phyloP scores from a whole-genome alignment of 2,329 filamentous ascomycete genomes.

The Sporothrix curviconia region DNA sequence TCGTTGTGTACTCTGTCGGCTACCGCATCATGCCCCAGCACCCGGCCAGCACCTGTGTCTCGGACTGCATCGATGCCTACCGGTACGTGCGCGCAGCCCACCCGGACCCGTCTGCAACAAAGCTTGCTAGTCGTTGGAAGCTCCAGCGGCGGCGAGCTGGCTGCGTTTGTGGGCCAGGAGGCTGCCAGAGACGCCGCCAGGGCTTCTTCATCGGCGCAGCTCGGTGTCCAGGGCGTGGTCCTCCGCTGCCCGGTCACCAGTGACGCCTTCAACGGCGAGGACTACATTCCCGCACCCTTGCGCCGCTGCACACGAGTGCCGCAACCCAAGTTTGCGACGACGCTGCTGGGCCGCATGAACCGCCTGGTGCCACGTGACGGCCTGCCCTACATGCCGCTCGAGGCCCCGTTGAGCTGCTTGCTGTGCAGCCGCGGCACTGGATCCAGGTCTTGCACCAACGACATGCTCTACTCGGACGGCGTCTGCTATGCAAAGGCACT shows the following conservation, averaged over 20 bases:
- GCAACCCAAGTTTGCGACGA: constrained; percentile 32
- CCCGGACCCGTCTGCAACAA: constrained; percentile 9
- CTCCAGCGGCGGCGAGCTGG: constrained; percentile 44
- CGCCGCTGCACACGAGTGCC: constrained; percentile 35
- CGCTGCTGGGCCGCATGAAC: constrained; percentile 28
- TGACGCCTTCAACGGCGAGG: constrained; percentile 33
- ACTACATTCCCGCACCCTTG: constrained; percentile 33
- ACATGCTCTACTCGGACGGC: constrained; percentile 46
- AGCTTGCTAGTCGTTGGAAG: constrained; percentile 36
- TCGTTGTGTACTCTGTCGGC: constrained; percentile 37
- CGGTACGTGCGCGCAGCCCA: constrained; percentile 19
- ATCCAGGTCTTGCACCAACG: constrained; percentile 46
- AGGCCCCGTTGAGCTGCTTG: constrained; percentile 27
- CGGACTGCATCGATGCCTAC: constrained; percentile 37
- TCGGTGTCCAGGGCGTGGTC: constrained; percentile 33
- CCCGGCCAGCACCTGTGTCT: constrained; percentile 34
- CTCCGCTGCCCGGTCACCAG: constrained; percentile 44
- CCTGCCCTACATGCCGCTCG: constrained; percentile 36
- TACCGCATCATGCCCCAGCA: constrained; percentile 40
- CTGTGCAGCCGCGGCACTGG: constrained; percentile 36
- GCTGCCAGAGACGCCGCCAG: constrained; percentile 17
- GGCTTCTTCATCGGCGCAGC: not conserved
- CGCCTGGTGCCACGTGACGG: constrained; percentile 34
- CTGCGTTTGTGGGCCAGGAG: constrained; percentile 36
- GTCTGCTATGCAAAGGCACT: constrained; percentile 42